Evolutionary conservation across 2,329 filamentous ascomycete species (phyloP).

Genomic region (Rhexocercosporidium sp.): DNA sequence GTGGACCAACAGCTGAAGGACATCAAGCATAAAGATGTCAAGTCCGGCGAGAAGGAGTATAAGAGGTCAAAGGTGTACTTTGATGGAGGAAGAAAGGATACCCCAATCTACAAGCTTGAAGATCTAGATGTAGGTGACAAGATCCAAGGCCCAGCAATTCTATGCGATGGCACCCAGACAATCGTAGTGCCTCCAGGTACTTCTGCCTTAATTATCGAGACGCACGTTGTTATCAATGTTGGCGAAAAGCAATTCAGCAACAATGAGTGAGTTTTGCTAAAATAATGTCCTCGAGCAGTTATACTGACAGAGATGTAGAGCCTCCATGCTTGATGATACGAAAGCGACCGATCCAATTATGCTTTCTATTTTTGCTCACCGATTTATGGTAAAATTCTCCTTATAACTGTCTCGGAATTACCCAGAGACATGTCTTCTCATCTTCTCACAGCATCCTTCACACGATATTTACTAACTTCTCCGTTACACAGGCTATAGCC

Average conservation of each 20-base stretch:
- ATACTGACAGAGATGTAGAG: constrained; percentile 14
- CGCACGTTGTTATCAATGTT: constrained; percentile 88
- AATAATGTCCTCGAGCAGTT: not conserved
- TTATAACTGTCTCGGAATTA: no score
- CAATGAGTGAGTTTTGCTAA: constrained; percentile 47
- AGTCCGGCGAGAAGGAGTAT: constrained; percentile 62
- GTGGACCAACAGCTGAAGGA: constrained; percentile 83
- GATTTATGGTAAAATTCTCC: constrained; percentile 65
- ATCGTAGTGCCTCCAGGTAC: constrained; percentile 86
- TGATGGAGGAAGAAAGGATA: constrained; percentile 77
- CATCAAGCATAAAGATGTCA: constrained; percentile 59
- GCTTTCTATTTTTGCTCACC: constrained; percentile 78
- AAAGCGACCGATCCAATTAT: constrained; percentile 74
- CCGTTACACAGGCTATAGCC: constrained; percentile 61
- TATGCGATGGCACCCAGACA: constrained; percentile 88
- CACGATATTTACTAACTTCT: no score
- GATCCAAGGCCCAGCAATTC: constrained; percentile 80
- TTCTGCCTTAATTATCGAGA: constrained; percentile 78
- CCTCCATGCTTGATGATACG: constrained; percentile 42
- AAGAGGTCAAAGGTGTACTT: constrained; percentile 79
- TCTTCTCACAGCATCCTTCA: no score
- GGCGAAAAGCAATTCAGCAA: constrained; percentile 59
- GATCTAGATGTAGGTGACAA: constrained; percentile 74
- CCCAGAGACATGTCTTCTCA: no score
- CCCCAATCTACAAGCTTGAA: constrained; percentile 82